Percentiles rank a stretch among this genome's conserved stretches.
Conservation (phyloP, 2,329 filamentous ascomycete genomes). For the Dothidotthia symphoricarpi region DNA sequence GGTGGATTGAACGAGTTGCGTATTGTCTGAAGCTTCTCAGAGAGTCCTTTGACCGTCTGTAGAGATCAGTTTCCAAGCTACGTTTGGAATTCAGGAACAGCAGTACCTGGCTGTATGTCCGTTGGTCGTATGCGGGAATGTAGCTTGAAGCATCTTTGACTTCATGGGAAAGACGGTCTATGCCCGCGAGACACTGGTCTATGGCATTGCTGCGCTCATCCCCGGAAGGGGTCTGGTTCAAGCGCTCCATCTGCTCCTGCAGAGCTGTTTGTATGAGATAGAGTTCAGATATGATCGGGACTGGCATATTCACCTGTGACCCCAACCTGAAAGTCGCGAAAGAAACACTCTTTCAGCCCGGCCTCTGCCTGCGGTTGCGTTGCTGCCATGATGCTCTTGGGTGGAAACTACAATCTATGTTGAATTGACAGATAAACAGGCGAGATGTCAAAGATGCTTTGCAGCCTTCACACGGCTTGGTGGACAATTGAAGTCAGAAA, state of each 20-base stretch:
- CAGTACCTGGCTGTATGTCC: conserved; percentile 74
- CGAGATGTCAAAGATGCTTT: no score
- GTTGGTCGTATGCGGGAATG: conserved; percentile 85
- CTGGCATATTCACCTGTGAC: conserved; percentile 57
- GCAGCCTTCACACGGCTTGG: no score
- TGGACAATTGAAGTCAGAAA: no score
- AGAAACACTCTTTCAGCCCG: conserved; percentile 72
- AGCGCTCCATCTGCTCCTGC: conserved; percentile 69
- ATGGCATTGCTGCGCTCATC: conserved; percentile 78
- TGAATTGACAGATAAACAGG: no score
- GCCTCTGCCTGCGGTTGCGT: conserved; percentile 18
- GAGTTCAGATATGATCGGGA: no score
- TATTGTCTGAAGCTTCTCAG: conserved; percentile 72
- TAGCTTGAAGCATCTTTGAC: conserved; percentile 80
- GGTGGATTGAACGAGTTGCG: conserved; percentile 66
- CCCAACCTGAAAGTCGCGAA: conserved; percentile 76
- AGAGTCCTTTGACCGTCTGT: conserved; percentile 75
- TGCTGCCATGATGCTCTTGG: conserved; percentile 8
- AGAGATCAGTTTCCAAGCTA: conserved; percentile 15
- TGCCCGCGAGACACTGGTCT: conserved; percentile 75
- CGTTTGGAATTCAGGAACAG: neutral
- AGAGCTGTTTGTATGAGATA: conserved; percentile 56
- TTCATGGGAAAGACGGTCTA: conserved; percentile 76
- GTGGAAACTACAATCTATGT: neutral
- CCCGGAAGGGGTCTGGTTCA: conserved; percentile 62